Evolutionary conservation across 441 rosid genomes (phyloP).

Genomic region (Erodium texanum): DNA sequence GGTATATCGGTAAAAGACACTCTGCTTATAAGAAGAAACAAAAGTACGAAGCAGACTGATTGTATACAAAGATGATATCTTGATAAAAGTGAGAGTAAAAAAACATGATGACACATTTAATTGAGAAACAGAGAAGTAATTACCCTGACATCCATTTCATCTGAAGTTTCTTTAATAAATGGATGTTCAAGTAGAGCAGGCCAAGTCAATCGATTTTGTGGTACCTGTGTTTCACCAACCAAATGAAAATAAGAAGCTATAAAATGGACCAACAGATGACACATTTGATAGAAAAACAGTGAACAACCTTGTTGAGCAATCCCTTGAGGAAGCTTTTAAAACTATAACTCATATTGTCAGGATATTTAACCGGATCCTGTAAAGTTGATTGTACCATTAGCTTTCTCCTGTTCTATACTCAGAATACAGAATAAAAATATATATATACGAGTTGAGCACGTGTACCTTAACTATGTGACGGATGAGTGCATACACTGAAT

Average conservation of each 20-base stretch:
- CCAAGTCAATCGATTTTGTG: constrained; percentile 89
- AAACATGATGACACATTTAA: background rate
- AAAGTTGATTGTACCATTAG: constrained; percentile 29
- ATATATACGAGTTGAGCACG: constrained; percentile 5
- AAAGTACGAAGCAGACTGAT: too few species aligned
- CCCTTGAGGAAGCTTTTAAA: constrained; percentile 91
- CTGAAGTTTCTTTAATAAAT: constrained; percentile 66
- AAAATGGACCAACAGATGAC: constrained; percentile 6
- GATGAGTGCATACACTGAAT: constrained; percentile 94
- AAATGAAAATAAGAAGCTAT: constrained; percentile 14
- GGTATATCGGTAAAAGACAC: background rate
- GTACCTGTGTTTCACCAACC: constrained; percentile 47
- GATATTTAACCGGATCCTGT: constrained; percentile 97
- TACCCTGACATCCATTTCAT: constrained; percentile 71
- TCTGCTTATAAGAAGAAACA: too few species aligned
- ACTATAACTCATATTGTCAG: constrained; percentile 76
- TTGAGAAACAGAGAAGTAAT: constrained; percentile 14
- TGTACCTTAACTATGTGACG: constrained; percentile 91
- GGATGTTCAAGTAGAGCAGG: constrained; percentile 95
- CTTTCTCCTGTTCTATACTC: constrained; percentile 18
- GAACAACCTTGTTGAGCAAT: constrained; percentile 76
- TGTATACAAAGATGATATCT: background rate
- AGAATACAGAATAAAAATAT: constrained; percentile 10
- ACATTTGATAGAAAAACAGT: constrained; percentile 10
- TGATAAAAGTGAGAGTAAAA: background rate